Conservation (phyloP, 2,329 filamentous ascomycete species). For the Cladosporium sp. region DNA sequence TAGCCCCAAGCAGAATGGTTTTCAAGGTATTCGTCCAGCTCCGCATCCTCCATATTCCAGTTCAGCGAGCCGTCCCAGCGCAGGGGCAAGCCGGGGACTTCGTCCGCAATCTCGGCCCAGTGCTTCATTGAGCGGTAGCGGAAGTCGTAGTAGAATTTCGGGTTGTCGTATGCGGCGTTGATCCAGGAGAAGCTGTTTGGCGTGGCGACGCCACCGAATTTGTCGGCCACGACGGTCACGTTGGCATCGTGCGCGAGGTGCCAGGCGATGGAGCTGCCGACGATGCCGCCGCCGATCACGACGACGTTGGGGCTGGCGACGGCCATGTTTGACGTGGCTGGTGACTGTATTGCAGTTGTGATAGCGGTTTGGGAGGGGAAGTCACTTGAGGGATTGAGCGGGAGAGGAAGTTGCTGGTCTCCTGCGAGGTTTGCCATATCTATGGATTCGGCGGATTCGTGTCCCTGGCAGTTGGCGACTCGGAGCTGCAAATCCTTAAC, state of each 20-base stretch:
- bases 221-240: conserved; percentile 4
- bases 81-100: neutral
- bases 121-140: conserved; percentile 6
- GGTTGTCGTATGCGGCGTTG: neutral
- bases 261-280: conserved; percentile 4
- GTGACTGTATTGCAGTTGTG: too few relatives aligned
- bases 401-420: too few relatives aligned
- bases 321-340: neutral
- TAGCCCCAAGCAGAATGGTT: neutral
- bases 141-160: conserved; percentile 3
- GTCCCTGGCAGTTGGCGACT: too few relatives aligned
- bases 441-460: too few relatives aligned
- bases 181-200: conserved; percentile 8
- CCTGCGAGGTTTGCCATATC: too few relatives aligned
- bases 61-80: neutral
- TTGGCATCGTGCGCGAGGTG: neutral
- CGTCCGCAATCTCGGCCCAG: neutral
- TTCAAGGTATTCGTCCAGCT: neutral
- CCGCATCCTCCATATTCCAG: neutral
- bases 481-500: too few relatives aligned
- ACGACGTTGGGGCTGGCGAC: neutral
- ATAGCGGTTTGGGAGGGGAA: too few relatives aligned
- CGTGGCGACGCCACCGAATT: conserved; percentile 3
- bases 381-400: too few relatives aligned
- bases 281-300: conserved; percentile 8